These are phyloP conservation scores for Penicillium sp. DNA, from an alignment of 2,329 filamentous ascomycete genomes.

Conservation along the genomic window DNA sequence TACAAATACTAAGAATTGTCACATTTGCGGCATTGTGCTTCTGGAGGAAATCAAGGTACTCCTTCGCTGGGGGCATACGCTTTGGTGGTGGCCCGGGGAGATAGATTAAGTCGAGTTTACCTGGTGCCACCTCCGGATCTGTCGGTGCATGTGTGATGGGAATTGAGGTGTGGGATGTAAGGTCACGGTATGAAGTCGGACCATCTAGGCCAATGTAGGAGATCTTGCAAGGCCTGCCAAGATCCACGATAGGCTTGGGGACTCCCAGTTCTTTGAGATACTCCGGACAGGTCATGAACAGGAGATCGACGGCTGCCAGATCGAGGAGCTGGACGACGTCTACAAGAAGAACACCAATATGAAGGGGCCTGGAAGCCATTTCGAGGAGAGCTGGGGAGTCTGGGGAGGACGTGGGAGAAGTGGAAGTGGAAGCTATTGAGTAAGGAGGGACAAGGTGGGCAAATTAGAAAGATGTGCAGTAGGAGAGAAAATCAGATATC, in stretches of 20 bases:
- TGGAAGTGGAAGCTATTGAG: too few relatives aligned
- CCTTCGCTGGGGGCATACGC: conserved; percentile 24
- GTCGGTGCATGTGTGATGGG: conserved; percentile 27
- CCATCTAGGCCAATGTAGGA: conserved; percentile 30
- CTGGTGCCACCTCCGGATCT: conserved; percentile 34
- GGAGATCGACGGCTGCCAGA: conserved; percentile 38
- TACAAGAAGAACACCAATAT: conserved; percentile 38
- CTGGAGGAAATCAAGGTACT: conserved; percentile 33
- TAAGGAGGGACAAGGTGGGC: too few relatives aligned
- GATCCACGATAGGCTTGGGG: conserved; percentile 29
- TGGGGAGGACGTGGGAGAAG: too few relatives aligned
- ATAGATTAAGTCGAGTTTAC: conserved; percentile 37
- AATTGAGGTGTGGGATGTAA: conserved; percentile 32
- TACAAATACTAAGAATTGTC: conserved; percentile 30
- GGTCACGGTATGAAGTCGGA: conserved; percentile 7
- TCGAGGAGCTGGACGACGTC: conserved; percentile 42
- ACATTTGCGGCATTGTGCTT: conserved; percentile 30
- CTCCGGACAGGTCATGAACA: conserved; percentile 36
- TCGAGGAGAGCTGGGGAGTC: background rate
- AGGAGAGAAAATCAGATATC: too few relatives aligned
- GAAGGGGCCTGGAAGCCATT: conserved; percentile 14
- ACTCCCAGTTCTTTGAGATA: conserved; percentile 31
- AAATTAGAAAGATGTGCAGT: too few relatives aligned
- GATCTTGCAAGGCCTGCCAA: conserved; percentile 28
- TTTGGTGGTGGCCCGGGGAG: conserved; percentile 41